Evolutionary conservation across 192 early-diverging fungal genomes (phyloP).

Genomic region (Linnemannia zychae): DNA sequence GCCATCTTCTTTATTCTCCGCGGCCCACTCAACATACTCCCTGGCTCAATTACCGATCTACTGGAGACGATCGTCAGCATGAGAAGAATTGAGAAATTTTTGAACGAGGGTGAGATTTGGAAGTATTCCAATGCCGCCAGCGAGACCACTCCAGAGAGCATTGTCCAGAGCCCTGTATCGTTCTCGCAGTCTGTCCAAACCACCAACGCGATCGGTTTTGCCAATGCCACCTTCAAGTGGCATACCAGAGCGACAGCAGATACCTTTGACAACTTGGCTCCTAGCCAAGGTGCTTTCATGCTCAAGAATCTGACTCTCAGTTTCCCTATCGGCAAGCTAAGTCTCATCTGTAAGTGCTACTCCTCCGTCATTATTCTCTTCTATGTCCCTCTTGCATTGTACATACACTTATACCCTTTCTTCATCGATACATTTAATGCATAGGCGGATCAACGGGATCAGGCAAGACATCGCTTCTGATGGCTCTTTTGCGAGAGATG

Average conservation of each 20-base stretch:
- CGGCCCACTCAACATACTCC: slow-evolving; percentile 60
- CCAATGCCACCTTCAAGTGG: slow-evolving; percentile 41
- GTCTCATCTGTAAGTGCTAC: slow-evolving; percentile 60
- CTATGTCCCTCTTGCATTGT: too few species aligned
- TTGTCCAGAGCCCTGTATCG: slow-evolving; percentile 8
- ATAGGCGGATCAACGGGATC: slow-evolving; percentile 83
- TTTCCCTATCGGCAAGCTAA: slow-evolving; percentile 63
- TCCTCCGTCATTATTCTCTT: background rate
- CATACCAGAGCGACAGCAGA: slow-evolving; percentile 23
- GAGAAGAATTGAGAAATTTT: slow-evolving; percentile 76
- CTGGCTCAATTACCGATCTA: slow-evolving; percentile 51
- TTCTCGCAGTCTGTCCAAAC: background rate
- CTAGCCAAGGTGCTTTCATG: slow-evolving; percentile 53
- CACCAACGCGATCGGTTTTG: slow-evolving; percentile 34
- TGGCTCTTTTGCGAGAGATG: slow-evolving; percentile 81
- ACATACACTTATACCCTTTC: background rate
- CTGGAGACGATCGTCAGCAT: slow-evolving; percentile 60
- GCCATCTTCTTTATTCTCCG: slow-evolving; percentile 71
- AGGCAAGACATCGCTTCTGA: slow-evolving; percentile 88
- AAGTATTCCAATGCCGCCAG: slow-evolving; percentile 42
- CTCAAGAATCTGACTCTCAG: slow-evolving; percentile 59
- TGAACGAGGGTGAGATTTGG: slow-evolving; percentile 82
- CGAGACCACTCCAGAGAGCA: background rate
- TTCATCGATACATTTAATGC: background rate
- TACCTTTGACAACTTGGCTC: background rate